Evolutionary conservation across 2,329 filamentous ascomycete genomes (phyloP).

Genomic region (Hirsutella rhossiliensis): DNA sequence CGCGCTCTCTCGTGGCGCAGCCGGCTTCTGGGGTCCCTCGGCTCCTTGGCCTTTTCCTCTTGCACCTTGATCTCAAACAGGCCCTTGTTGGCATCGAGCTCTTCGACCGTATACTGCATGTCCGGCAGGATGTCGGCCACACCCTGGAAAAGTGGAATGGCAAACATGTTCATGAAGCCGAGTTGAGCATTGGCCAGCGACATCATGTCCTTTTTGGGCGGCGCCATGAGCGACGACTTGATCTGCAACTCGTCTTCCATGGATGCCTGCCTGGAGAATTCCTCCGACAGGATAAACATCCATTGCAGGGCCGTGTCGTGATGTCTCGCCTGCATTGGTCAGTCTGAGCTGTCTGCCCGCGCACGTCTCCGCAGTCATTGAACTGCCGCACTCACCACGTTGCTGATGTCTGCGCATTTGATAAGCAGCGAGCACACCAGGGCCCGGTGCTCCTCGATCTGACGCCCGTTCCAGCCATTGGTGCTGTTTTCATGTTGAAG

Average conservation of each 20-base stretch:
- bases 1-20: conserved; percentile 27
- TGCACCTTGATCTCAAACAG: conserved; percentile 60
- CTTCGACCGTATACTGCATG: conserved; percentile 73
- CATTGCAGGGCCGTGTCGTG: conserved; percentile 75
- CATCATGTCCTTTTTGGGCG: conserved; percentile 70
- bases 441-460: conserved; percentile 63
- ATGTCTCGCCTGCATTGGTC: conserved; percentile 54
- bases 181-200: conserved; percentile 83
- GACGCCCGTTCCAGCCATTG: conserved; percentile 66
- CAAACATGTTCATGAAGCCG: conserved; percentile 94
- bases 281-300: conserved; percentile 89
- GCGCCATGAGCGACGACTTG: conserved; percentile 73
- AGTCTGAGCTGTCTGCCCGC: background rate
- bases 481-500: conserved; percentile 53
- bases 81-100: conserved; percentile 65
- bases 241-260: conserved; percentile 88
- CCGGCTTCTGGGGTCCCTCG: conserved; percentile 22
- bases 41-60: conserved; percentile 42
- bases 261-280: conserved; percentile 83
- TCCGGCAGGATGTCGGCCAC: conserved; percentile 76
- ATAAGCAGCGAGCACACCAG: conserved; percentile 85
- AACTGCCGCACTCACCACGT: conserved; percentile 61
- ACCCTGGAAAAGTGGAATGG: conserved; percentile 79
- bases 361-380: background rate
- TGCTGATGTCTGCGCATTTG: conserved; percentile 98